Evolutionary conservation across 2,329 filamentous ascomycete species (phyloP).

Genomic region (Onygenales sp.): DNA sequence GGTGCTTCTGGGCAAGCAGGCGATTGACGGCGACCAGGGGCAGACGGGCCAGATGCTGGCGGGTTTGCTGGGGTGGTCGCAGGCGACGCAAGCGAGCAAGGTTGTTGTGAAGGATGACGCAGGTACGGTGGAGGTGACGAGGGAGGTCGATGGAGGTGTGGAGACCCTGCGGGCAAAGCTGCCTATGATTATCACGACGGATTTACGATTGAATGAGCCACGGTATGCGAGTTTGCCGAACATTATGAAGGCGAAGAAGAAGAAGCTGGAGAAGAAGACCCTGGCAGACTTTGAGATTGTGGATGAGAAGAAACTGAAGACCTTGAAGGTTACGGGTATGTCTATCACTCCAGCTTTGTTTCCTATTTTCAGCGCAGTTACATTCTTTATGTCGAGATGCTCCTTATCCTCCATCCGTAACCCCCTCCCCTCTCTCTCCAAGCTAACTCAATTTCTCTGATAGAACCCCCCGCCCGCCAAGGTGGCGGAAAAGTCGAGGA

Average conservation of each 20-base stretch:
- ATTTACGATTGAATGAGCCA: slow-evolving; percentile 88
- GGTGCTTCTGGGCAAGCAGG: slow-evolving; percentile 93
- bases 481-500: slow-evolving; percentile 96
- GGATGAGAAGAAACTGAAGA: slow-evolving; percentile 68
- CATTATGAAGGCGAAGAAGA: slow-evolving; percentile 99
- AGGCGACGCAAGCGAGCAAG: slow-evolving; percentile 87
- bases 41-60: slow-evolving; percentile 99
- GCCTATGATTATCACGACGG: slow-evolving; percentile 90
- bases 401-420: background rate
- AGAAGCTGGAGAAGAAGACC: slow-evolving; percentile 88
- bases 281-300: slow-evolving; percentile 73
- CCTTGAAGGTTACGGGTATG: slow-evolving; percentile 75
- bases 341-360: background rate
- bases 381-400: background rate
- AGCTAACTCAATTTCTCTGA: slow-evolving; percentile 9
- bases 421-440: background rate
- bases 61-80: slow-evolving; percentile 80
- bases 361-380: background rate
- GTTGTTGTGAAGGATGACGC: slow-evolving; percentile 62
- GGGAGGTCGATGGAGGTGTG: slow-evolving; percentile 90
- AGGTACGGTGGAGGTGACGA: slow-evolving; percentile 65
- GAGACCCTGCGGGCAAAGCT: slow-evolving; percentile 80
- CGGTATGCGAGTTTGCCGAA: slow-evolving; percentile 92
- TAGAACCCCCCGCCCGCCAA: slow-evolving; percentile 77
- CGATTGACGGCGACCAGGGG: slow-evolving; percentile 88